These are phyloP conservation scores for Podospora fimiseda DNA, from an alignment of 495 filamentous ascomycete species.

Conservation along the genomic window DNA sequence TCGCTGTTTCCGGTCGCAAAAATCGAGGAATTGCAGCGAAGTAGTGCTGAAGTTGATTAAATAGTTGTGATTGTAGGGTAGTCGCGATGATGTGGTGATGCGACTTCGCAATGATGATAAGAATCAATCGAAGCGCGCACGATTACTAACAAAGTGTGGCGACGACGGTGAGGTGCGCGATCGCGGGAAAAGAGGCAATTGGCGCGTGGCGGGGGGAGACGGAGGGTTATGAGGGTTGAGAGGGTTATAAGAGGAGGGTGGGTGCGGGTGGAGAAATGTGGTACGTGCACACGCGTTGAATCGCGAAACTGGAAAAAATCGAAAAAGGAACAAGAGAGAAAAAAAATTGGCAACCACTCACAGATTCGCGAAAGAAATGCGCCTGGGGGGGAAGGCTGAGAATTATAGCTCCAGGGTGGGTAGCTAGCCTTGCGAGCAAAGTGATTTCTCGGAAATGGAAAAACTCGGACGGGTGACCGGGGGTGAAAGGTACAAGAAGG, in stretches of 20 bases:
- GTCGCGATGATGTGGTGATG: too few species aligned
- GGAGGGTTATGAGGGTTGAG: constrained; percentile 15
- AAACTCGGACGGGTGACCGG: constrained; percentile 17
- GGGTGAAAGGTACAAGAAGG: constrained; percentile 4
- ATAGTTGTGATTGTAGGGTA: too few species aligned
- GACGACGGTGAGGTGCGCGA: constrained; percentile 9
- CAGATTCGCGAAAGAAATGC: constrained; percentile 20
- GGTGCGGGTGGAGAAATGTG: constrained; percentile 14
- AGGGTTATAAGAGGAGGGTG: constrained; percentile 8
- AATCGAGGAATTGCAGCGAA: background rate
- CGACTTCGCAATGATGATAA: background rate
- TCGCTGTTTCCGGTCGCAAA: constrained; percentile 2
- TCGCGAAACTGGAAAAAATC: constrained; percentile 16
- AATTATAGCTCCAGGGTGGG: constrained; percentile 17
- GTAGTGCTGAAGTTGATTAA: background rate
- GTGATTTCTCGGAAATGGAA: constrained; percentile 17
- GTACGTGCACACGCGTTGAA: constrained; percentile 32
- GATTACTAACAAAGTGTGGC: constrained; percentile 3
- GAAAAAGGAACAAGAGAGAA: constrained; percentile 8
- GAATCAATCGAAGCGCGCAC: background rate
- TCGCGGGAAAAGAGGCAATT: background rate
- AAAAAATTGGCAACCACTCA: constrained; percentile 28
- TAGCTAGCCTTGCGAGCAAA: constrained; percentile 25
- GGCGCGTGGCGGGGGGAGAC: constrained; percentile 12
- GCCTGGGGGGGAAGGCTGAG: constrained; percentile 23